Evolutionary conservation across 192 early-diverging fungal genomes (phyloP), one percentile per base, ranked within the genome.

Genomic region (Rhizophagus clarus): DNA sequence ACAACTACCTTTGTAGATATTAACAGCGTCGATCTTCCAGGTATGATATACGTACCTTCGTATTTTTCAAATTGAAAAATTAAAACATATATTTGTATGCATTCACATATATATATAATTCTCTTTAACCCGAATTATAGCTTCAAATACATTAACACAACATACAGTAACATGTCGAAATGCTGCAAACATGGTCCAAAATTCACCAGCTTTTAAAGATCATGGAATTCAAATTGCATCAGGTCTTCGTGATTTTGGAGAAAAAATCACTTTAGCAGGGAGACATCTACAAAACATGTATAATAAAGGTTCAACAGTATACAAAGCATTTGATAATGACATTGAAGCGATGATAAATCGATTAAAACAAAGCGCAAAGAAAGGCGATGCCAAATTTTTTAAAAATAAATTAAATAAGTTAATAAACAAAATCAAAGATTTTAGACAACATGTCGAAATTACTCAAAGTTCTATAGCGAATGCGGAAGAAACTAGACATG

Each of bases 121-220:
- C 34, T 37, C 34, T 37, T 5, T 37, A 37, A 37, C 40, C 0
- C 40, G 9, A 12, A 12, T 45, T 45, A 45, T 12, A 45, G 42
- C 42, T 12, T 10, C 42, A 45, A 45, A 11, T 45, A 2, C 4
- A 4, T 12, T 45, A 45, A 45, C 42, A 12, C 10, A 45, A 45
- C 51, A 74, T 15, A 31, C 28, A 11, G 47, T 60, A 31, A 24
- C n/a, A 26, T 51, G 42, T 56, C 45, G 31, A 29, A 47, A 6
- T 49, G 47, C 72, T 60, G 72, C 72, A 31, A 74, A 74, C 60
- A 47, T 60, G 31, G n/a, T 74, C 31, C 42, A 56, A 74, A 74
- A 24, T 20, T 17, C 17, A 60, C 72, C 72, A 5, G 72, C 72
- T 32, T 74, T 74, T 37, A 60, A 17, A 74, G 11, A 29, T n/a